Percentiles rank a stretch among this genome's conserved stretches.
These are phyloP conservation scores for Ganoderma lingzhi DNA, from an alignment of 1,284 basidiomycete species.

Conservation along the genomic window DNA sequence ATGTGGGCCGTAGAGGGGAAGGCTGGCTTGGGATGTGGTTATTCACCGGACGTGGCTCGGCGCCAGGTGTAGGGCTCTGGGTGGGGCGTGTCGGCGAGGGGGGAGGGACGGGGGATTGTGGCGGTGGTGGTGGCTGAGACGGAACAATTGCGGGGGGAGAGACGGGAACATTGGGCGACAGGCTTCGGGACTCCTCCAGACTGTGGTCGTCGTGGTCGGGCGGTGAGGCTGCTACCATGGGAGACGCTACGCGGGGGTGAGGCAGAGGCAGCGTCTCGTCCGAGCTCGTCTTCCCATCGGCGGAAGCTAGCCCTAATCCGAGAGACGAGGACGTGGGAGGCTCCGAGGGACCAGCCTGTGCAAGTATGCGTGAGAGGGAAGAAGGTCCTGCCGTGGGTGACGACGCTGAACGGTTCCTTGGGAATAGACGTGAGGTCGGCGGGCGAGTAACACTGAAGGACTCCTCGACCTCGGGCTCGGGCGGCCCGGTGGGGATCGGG, in stretches of 20 bases:
- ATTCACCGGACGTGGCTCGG: slow-evolving; percentile 40
- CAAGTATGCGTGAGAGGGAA: slow-evolving; percentile 76
- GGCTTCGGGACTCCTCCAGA: slow-evolving; percentile 24
- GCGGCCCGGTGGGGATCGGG: slow-evolving; percentile 60
- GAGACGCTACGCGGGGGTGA: slow-evolving; percentile 7
- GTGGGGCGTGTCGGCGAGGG: slow-evolving; percentile 21
- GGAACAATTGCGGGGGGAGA: slow-evolving; percentile 15
- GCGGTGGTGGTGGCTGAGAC: slow-evolving; percentile 14
- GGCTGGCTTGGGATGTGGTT: slow-evolving; percentile 38
- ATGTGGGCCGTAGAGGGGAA: slow-evolving; percentile 71
- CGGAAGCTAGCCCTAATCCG: slow-evolving; percentile 1
- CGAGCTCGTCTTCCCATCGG: slow-evolving; percentile 41
- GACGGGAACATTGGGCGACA: slow-evolving; percentile 20
- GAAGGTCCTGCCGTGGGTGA: slow-evolving; percentile 74
- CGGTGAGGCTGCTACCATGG: slow-evolving; percentile 6
- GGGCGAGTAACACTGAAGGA: slow-evolving; percentile 67
- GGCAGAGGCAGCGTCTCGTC: slow-evolving; percentile 40
- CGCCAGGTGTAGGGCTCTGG: slow-evolving; percentile 36
- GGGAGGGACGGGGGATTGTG: slow-evolving; percentile 38
- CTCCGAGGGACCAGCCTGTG: slow-evolving; percentile 58
- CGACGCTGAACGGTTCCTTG: slow-evolving; percentile 71
- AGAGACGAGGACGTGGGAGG: slow-evolving; percentile 36
- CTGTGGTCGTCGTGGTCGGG: slow-evolving; percentile 18
- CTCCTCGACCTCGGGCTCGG: slow-evolving; percentile 73
- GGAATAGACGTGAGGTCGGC: slow-evolving; percentile 70